Percentiles rank a stretch among this genome's conserved stretches.
These are phyloP conservation scores for Citrullus amarus DNA, from an alignment of 306 rosid genomes.

Conservation along the genomic window DNA sequence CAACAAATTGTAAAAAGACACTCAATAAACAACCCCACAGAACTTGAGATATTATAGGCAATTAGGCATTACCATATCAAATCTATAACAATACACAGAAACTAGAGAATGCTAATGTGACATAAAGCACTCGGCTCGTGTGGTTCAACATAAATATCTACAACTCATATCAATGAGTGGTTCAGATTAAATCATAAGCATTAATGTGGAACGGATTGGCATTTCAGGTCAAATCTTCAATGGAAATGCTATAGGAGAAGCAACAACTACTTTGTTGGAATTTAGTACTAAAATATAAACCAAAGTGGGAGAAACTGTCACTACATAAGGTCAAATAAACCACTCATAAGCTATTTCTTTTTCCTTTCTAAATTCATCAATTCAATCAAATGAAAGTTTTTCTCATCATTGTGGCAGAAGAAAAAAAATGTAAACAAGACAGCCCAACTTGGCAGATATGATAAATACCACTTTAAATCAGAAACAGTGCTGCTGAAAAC, in stretches of 20 bases:
- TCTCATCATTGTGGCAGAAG: neutral
- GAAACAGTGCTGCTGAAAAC: neutral
- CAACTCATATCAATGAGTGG: neutral
- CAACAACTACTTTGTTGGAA: neutral
- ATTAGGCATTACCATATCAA: neutral
- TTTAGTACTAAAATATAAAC: neutral
- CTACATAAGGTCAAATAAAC: neutral
- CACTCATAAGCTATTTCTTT: neutral
- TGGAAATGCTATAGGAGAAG: neutral
- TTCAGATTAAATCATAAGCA: neutral
- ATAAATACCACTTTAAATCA: neutral
- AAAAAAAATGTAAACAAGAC: neutral
- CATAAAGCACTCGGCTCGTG: neutral
- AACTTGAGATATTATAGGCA: neutral
- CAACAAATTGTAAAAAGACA: neutral
- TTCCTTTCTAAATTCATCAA: neutral
- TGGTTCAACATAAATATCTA: neutral
- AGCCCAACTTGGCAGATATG: constrained; percentile 3
- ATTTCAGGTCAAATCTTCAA: constrained; percentile 4
- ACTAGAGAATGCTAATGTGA: neutral
- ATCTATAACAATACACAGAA: neutral
- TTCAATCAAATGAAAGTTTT: constrained; percentile 1
- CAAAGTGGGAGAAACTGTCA: constrained; percentile 4
- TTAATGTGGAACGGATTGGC: neutral
- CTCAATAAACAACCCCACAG: neutral